These are phyloP conservation scores for Candida chilensis DNA, from an alignment of 805 yeast species.

Conservation along the genomic window DNA sequence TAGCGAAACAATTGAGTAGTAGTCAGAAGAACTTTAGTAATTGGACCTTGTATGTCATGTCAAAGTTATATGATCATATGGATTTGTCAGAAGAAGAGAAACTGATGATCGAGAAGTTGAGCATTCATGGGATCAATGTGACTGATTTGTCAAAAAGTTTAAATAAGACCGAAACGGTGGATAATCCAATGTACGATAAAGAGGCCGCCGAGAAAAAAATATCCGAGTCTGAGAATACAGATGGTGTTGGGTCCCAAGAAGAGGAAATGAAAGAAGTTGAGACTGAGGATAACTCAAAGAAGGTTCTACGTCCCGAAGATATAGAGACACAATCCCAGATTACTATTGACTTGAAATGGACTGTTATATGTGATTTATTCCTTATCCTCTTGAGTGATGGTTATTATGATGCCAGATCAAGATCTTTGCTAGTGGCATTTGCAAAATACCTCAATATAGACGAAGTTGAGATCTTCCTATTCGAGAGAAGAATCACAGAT, in stretches of 20 bases:
- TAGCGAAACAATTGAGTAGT: conserved; percentile 50
- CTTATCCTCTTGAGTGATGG: conserved; percentile 74
- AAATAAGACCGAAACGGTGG: conserved; percentile 36
- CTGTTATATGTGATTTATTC: conserved; percentile 85
- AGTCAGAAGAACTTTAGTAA: conserved; percentile 74
- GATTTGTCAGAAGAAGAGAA: conserved; percentile 72
- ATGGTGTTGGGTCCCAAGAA: conserved; percentile 2
- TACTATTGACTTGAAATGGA: conserved; percentile 84
- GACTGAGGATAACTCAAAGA: conserved; percentile 3
- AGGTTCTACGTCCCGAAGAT: conserved; percentile 17
- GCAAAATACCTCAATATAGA: conserved; percentile 52
- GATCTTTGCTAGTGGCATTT: conserved; percentile 66
- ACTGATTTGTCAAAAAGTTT: conserved; percentile 62
- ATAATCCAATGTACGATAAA: conserved; percentile 35
- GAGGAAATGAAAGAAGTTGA: conserved; percentile 3
- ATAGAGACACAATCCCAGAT: conserved; percentile 23
- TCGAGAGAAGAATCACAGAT: conserved; percentile 85
- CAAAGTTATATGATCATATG: conserved; percentile 70
- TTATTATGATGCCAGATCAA: conserved; percentile 80
- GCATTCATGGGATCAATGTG: conserved; percentile 75
- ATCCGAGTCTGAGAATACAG: conserved; percentile 4
- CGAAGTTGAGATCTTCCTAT: conserved; percentile 69
- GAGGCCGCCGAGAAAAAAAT: conserved; percentile 6
- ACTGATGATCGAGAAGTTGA: conserved; percentile 77
- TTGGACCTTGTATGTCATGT: conserved; percentile 74